phyloP scores from a whole-genome alignment of 192 early-diverging fungal species.

The Coemansia sp. region DNA sequence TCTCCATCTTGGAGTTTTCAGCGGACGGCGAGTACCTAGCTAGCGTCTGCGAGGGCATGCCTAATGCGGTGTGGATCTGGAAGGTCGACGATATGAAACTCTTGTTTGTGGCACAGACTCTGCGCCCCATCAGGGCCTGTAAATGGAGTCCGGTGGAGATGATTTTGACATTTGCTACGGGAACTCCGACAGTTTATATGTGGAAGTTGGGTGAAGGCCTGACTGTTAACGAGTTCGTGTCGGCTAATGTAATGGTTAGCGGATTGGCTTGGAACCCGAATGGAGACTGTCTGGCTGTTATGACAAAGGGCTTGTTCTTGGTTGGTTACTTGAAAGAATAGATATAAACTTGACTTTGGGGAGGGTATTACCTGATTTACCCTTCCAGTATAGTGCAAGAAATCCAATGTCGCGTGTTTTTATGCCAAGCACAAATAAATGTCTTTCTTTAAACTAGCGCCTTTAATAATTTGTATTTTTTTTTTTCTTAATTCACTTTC shows the following conservation, averaged over 20 bases:
- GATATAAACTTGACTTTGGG: not conserved
- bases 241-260: conserved; percentile 14
- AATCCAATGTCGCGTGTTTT: not conserved
- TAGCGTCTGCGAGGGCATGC: conserved; percentile 32
- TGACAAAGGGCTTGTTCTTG: conserved; percentile 44
- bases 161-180: conserved; percentile 34
- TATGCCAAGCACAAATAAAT: not conserved
- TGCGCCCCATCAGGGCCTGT: conserved; percentile 28
- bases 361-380: not conserved
- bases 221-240: conserved; percentile 31
- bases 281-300: conserved; percentile 33
- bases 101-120: conserved; percentile 34
- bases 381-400: not conserved
- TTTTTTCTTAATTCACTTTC: not conserved
- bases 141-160: conserved; percentile 48
- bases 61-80: conserved; percentile 49
- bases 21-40: conserved; percentile 41
- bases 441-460: not conserved
- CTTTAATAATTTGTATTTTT: conserved; percentile 2
- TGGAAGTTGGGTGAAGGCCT: conserved; percentile 44
- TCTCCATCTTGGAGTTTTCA: conserved; percentile 25
- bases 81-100: conserved; percentile 26
- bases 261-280: conserved; percentile 44
- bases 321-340: conserved; percentile 33
- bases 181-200: conserved; percentile 36